Evolutionary conservation across 2,329 filamentous ascomycete species (phyloP), one percentile per base, ranked within the genome.

Genomic region (Chrysoporthe cubensis): DNA sequence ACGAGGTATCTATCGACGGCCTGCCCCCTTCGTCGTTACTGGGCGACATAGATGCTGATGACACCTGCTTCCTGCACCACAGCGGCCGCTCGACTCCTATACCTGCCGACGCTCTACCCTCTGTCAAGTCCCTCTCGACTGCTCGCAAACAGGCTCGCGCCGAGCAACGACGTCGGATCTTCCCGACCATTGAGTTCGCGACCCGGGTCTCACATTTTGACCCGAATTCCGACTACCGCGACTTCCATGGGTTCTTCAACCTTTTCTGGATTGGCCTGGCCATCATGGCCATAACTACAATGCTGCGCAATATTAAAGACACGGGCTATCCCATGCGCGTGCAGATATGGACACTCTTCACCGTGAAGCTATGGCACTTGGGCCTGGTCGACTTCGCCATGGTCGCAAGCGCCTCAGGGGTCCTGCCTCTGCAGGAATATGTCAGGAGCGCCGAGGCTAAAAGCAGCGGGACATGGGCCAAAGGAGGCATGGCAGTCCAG

Each of bases 181-280:
- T 98, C 78, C 95, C 96, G 32, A 96, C 92, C 32, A 94, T 97
- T 76, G 92, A 97, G 75, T 99, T 95, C 81, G 88, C 92, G 52
- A 90, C 91, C 69, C 91, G 96, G 67, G 90, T 98, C 32, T 98
- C 95, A 21, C 95, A 99, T 80, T 97, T 99, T 77, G 96, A 99
- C 76, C 94, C 94, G 0, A 86, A 88, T 62, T 97, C 92, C 79
- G 94, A 97, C 75, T 94, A 98, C 78, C 90, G 90, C 75, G 94
- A 99, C 79, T 99, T 99, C 78, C 89, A 93, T 74, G 96, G 96
- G 76, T 99, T 99, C 86, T 99, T 97, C 81, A 93, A 96, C 65
- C 87, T 99, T 48, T 99, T 99, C 81, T 99, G 96, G 96, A 95
- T 99, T 72, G 93, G 93, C 11, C 84, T 99, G 69, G 93, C 92